A percentile compares a stretch with the other conserved stretches of the same genome.
These are phyloP conservation scores for Suillus tomentosus DNA, from an alignment of 768 basidiomycete species.

Conservation along the genomic window DNA sequence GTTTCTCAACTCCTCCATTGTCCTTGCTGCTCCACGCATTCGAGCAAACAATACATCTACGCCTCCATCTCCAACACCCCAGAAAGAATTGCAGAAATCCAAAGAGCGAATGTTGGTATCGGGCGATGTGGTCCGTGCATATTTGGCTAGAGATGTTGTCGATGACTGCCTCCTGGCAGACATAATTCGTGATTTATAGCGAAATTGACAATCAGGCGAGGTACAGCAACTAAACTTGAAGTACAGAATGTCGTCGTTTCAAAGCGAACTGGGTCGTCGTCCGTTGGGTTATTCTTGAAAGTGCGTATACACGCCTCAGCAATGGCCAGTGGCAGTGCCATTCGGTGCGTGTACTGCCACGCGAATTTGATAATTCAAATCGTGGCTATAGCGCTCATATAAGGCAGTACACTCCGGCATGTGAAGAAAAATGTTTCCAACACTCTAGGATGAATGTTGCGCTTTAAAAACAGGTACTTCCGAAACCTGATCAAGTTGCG, in stretches of 20 bases:
- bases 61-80: conserved; percentile 85
- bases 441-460: conserved; percentile 37
- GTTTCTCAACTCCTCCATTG: conserved; percentile 82
- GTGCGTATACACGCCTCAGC: conserved; percentile 12
- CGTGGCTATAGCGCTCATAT: neutral
- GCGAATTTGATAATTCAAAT: conserved; percentile 1
- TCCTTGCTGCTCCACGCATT: conserved; percentile 82
- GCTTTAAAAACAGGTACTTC: conserved; percentile 24
- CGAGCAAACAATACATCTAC: conserved; percentile 90
- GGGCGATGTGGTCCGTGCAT: conserved; percentile 55
- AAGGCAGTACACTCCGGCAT: neutral
- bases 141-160: conserved; percentile 77
- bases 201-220: conserved; percentile 17
- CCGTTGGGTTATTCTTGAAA: conserved; percentile 4
- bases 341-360: conserved; percentile 7
- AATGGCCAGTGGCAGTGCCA: conserved; percentile 1
- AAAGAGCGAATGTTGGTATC: conserved; percentile 50
- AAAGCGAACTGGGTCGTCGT: conserved; percentile 8
- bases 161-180: conserved; percentile 79
- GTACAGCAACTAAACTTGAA: conserved; percentile 21
- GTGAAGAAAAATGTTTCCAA: conserved; percentile 49
- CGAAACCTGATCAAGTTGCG: conserved; percentile 39
- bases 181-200: conserved; percentile 42
- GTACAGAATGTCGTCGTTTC: conserved; percentile 18
- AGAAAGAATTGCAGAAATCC: conserved; percentile 98